Evolutionary conservation across 1,284 basidiomycete genomes (phyloP), one percentile per base, ranked within the genome.

Genomic region (Ganoderma sinense): DNA sequence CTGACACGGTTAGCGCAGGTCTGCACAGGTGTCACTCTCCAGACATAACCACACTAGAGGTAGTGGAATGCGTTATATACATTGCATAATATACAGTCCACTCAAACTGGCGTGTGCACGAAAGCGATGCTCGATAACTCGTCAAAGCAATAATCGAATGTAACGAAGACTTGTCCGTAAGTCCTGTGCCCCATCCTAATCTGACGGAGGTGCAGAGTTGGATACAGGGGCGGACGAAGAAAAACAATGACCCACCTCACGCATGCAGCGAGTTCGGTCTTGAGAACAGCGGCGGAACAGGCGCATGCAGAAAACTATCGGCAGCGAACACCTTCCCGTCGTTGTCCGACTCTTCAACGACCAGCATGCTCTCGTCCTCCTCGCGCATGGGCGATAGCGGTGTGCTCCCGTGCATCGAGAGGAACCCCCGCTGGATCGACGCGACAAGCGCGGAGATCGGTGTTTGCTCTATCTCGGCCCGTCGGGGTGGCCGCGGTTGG

Each of bases 361-460:
- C 61, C 10, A 70, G 14, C 33, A 70, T 60, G 40, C 68, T 71
- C 61, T 66, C 67, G 7, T 71, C 68, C 45, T 71, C 68, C 59
- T 73, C 72, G 45, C 64, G 56, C 73, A 71, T 71, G 2, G 75
- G 71, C 36, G 73, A 65, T 6, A 75, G 65, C 11, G 71, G 69
- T 23, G 64, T 64, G 16, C 65, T 63, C 11, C 62, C 48, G 39
- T 75, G 74, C 8, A 89, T 89, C 73, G 87, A 86, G 39, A 90
- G 78, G 78, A 93, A 94, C 18, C 91, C 91, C 31, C 83, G 86
- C 74, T 93, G 86, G 69, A 93, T 94, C 4, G 89, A 90, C 41
- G 85, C 84, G 48, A 94, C 82, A 48, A 93, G 83, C 8, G 87
- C 83, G 2, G 92, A 91, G 65, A 93, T 93, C 1, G 92, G 91